These are phyloP conservation scores for Aphanocladium album DNA, from an alignment of 2,329 filamentous ascomycete genomes.

Conservation along the genomic window DNA sequence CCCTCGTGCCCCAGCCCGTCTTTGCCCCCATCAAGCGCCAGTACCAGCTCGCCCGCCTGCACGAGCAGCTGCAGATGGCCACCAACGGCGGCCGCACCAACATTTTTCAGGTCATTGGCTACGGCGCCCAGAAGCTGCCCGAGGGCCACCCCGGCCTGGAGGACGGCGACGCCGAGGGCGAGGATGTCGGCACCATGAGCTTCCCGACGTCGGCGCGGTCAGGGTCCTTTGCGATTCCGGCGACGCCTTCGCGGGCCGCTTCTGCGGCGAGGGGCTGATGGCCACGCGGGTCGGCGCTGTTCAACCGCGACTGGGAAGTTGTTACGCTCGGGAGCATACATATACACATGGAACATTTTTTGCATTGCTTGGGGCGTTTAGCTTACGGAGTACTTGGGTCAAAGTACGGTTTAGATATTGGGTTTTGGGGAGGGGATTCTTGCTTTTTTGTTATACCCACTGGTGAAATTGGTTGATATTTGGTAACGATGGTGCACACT, in stretches of 20 bases:
- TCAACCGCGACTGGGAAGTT: no score
- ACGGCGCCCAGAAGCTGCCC: constrained; percentile 49
- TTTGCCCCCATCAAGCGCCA: constrained; percentile 58
- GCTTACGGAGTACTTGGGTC: not conserved
- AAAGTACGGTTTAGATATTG: not conserved
- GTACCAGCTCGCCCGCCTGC: constrained; percentile 58
- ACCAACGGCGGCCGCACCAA: constrained; percentile 62
- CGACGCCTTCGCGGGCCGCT: constrained; percentile 4
- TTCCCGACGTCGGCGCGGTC: constrained; percentile 31
- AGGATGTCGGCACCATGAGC: constrained; percentile 43
- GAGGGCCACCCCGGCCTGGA: constrained; percentile 42
- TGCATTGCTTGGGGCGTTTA: not conserved
- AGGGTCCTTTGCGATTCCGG: constrained; percentile 24
- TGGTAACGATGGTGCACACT: not conserved
- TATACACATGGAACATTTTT: no score
- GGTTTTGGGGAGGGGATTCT: not conserved
- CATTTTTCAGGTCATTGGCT: constrained; percentile 57
- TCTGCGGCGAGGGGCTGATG: constrained; percentile 4
- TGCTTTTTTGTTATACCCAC: constrained; percentile 4
- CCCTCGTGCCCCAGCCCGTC: constrained; percentile 62
- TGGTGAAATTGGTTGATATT: not conserved
- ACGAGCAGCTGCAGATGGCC: constrained; percentile 61
- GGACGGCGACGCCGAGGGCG: constrained; percentile 52
- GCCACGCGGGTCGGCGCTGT: no score
- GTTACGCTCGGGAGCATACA: not conserved